Evolutionary conservation across 2,329 filamentous ascomycete genomes (phyloP).

Genomic region (Aspergillus flavus): DNA sequence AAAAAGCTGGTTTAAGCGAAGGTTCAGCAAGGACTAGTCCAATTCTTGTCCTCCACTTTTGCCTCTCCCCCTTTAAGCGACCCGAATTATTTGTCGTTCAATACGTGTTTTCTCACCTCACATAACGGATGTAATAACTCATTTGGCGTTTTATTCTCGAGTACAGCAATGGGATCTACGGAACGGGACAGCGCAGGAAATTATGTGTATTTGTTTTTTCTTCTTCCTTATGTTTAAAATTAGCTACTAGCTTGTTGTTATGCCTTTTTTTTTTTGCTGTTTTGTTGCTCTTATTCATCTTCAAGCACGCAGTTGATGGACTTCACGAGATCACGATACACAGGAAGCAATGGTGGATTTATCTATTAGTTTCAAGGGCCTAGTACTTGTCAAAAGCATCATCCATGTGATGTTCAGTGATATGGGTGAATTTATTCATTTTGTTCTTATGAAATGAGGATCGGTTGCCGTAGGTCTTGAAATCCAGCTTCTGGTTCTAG

Average conservation of each 20-base stretch:
- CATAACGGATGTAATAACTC: slow-evolving; percentile 13
- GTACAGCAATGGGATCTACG: slow-evolving; percentile 3
- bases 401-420: slow-evolving; percentile 6
- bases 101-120: slow-evolving; percentile 26
- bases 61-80: not conserved
- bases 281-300: slow-evolving; percentile 10
- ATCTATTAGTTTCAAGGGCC: slow-evolving; percentile 11
- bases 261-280: slow-evolving; percentile 8
- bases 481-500: not conserved
- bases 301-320: slow-evolving; percentile 13
- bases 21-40: slow-evolving; percentile 64
- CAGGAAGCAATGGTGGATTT: slow-evolving; percentile 17
- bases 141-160: slow-evolving; percentile 11
- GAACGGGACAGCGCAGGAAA: not conserved
- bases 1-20: slow-evolving; percentile 85
- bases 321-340: slow-evolving; percentile 31
- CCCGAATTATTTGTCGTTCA: not conserved
- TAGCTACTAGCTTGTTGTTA: slow-evolving; percentile 2
- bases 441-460: not conserved
- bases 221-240: slow-evolving; percentile 5
- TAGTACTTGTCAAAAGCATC: not conserved
- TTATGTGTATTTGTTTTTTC: slow-evolving; percentile 1
- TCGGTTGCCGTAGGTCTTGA: not conserved
- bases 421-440: slow-evolving; percentile 10
- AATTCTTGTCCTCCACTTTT: not conserved